Conservation (phyloP, 2,329 filamentous ascomycete species). For the Fusarium floridanum region DNA sequence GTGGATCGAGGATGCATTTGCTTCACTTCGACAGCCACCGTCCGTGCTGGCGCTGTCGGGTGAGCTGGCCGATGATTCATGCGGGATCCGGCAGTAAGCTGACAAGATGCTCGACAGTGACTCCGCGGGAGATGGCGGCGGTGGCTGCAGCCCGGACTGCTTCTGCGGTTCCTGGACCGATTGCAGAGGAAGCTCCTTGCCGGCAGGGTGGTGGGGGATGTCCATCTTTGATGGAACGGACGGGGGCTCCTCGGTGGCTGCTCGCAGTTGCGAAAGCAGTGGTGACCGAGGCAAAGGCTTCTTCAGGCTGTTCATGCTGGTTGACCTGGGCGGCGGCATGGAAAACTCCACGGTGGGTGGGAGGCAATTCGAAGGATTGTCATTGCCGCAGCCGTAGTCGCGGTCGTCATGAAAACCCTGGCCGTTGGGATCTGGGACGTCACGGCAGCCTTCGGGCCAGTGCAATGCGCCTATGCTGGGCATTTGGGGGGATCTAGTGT, state of each 20-base stretch:
- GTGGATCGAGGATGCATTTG: slow-evolving; percentile 39
- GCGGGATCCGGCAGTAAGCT: slow-evolving; percentile 57
- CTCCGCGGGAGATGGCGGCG: slow-evolving; percentile 56
- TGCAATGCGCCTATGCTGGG: too few relatives aligned
- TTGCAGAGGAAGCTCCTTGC: slow-evolving; percentile 28
- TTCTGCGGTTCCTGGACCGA: slow-evolving; percentile 26
- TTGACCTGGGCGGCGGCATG: slow-evolving; percentile 42
- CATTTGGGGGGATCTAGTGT: too few relatives aligned
- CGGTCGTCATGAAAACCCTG: slow-evolving; percentile 5
- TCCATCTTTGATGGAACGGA: slow-evolving; percentile 42
- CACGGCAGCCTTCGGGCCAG: too few relatives aligned
- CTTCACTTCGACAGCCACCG: slow-evolving; percentile 37
- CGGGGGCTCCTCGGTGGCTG: slow-evolving; percentile 24
- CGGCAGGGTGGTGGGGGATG: slow-evolving; percentile 43
- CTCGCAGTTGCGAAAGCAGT: slow-evolving; percentile 41
- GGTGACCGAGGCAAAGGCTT: slow-evolving; percentile 41
- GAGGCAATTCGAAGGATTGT: slow-evolving; percentile 27
- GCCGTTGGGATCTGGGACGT: too few relatives aligned
- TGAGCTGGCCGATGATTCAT: slow-evolving; percentile 26
- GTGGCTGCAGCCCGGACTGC: slow-evolving; percentile 17
- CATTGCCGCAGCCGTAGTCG: slow-evolving; percentile 17
- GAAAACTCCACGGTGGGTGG: slow-evolving; percentile 41
- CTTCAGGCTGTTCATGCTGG: slow-evolving; percentile 40
- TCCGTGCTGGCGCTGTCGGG: slow-evolving; percentile 53
- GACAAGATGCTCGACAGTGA: slow-evolving; percentile 69